Evolutionary conservation across 169 alveolate genomes (phyloP), one percentile per base, ranked within the genome.

Genomic region (Plasmodium adleri): DNA sequence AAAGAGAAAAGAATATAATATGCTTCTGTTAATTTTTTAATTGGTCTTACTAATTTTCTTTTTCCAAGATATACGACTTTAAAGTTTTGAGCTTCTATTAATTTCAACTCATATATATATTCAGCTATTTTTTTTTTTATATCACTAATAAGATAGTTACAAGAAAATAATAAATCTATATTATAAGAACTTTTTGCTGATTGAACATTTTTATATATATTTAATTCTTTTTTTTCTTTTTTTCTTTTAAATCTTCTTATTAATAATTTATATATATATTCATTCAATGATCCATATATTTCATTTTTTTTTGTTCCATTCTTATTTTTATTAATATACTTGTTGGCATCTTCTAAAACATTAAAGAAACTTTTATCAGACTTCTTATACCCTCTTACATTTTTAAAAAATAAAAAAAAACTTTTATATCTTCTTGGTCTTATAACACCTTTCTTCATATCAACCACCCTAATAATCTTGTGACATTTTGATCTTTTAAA

Each of bases 221-320:
- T 76, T 26, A 22, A 6, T 24, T n/a, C 60, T 63, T 43, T 22
- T 76, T 64, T 52, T 26, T 76, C 56, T 64, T 67, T 63, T 17
- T 56, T 43, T 54, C 50, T 76, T 17, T 76, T 76, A 43, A 76
- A 76, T 20, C 45, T 63, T 22, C 39, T 24, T 67, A 76, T 64
- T 17, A 76, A 70, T 13, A 76, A 70, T 43, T 64, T 76, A 58
- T 76, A 76, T n/a, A 76, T 76, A 45, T 76, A 76, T 22, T 76
- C 88, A 20, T 76, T 76, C 22, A 76, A 70, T n/a, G 88, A 76
- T 20, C 88, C 88, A 15, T 47, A 12, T 68, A 68, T 15, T 68
- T n/a, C 15, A 47, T 68, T 9, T 10, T 68, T 43, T 4, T 20
- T 47, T 32, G 12, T 15, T 2, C 20, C 74, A 66, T 39, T 66